Evolutionary conservation across 108 stramenopile genomes (phyloP), one percentile per base, ranked within the genome.

Genomic region (Aurantiochytrium sp.): DNA sequence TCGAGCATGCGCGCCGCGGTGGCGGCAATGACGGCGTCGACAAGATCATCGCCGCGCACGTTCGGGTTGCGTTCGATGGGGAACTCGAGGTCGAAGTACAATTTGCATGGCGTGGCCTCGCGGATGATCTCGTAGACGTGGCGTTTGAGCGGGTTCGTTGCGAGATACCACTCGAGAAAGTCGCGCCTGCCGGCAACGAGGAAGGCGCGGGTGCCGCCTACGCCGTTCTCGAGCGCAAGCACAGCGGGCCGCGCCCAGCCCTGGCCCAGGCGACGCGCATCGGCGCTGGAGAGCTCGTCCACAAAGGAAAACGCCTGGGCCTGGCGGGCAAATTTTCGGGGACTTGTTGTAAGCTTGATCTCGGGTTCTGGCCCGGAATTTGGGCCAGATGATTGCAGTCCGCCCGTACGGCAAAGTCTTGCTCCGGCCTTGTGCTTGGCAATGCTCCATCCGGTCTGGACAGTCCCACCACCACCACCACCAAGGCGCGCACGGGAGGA

Each of bases 71-170:
- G 37, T 0, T 4, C 55, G 21, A 59, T 34, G 3, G 50, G 19
- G 89, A 93, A 94, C 68, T 94, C 93, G 54, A 94, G 48, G 85
- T 94, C 93, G 50, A 94, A 92, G 88, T 94, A 94, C 36, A 92
- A 89, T 32, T 92, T 90, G 89, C 93, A 93, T 4, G 93, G 92
- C 15, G 31, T 45, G 21, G 55, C 92, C 34, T 94, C 92, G 15
- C 93, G 85, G 21, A 94, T 92, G 37, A 94, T 89, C 54, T 94
- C 93, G 85, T 94, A 94, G 4, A 92, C 86, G 34, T 94, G 93
- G 4, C 89, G 91, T 15, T 88, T 8, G 15, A 21, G 37, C 41
- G 86, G 86, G 36, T n/a, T 5, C 85, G 41, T 10, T 22, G 4
- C 31, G 5, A 65, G 86, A 81, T 81, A 81, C 39, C 73, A 48